These are phyloP conservation scores for Laburnicola sp. DNA, from an alignment of 2,329 filamentous ascomycete genomes.

Conservation along the genomic window DNA sequence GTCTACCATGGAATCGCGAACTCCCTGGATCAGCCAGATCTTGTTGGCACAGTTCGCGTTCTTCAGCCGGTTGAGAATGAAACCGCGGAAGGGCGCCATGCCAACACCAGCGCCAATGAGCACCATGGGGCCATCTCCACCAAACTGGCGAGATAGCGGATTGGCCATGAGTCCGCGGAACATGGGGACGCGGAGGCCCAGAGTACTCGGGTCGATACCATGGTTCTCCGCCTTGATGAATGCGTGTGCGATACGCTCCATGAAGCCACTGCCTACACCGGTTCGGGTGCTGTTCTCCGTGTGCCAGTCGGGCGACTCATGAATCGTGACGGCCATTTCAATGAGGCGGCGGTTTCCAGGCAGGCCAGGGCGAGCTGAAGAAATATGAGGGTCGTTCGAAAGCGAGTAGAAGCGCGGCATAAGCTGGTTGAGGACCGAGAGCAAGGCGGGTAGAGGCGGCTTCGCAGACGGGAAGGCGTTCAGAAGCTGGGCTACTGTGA, in stretches of 20 bases:
- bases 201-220: constrained; percentile 51
- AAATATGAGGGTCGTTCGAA: constrained; percentile 90
- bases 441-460: constrained; percentile 79
- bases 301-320: constrained; percentile 81
- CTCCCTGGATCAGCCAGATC: constrained; percentile 93
- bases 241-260: constrained; percentile 78
- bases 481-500: constrained; percentile 83
- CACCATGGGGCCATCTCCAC: constrained; percentile 93
- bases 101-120: constrained; percentile 95
- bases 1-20: constrained; percentile 91
- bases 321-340: constrained; percentile 95
- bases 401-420: constrained; percentile 99
- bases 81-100: constrained; percentile 95
- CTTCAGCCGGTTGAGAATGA: constrained; percentile 90
- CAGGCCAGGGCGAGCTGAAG: constrained; percentile 67
- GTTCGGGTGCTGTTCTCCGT: constrained; percentile 64
- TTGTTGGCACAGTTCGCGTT: constrained; percentile 97
- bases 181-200: constrained; percentile 84
- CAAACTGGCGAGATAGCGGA: constrained; percentile 87
- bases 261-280: constrained; percentile 89
- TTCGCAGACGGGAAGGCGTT: constrained; percentile 89
- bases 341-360: constrained; percentile 74
- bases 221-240: constrained; percentile 69
- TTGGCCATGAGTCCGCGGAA: constrained; percentile 99
- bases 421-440: constrained; percentile 79